These are phyloP conservation scores for Diaporthe capsici DNA, from an alignment of 2,329 filamentous ascomycete species.

Conservation along the genomic window DNA sequence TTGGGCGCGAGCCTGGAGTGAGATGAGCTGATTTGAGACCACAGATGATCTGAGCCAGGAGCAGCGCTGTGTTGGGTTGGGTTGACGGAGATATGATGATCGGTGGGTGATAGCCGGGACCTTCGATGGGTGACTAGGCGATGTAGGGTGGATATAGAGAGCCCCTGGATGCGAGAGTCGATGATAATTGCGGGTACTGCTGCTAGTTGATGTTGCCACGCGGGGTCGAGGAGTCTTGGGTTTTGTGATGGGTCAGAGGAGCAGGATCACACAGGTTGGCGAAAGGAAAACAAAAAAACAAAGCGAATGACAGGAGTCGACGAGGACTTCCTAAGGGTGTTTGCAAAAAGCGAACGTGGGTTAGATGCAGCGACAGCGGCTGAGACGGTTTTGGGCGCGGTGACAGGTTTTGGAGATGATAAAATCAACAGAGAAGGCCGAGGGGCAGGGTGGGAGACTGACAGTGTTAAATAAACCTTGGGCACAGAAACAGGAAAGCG, in stretches of 20 bases:
- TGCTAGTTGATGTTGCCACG: conserved; percentile 40
- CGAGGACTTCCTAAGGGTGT: conserved; percentile 76
- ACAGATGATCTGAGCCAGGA: conserved; percentile 27
- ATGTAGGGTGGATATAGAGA: conserved; percentile 28
- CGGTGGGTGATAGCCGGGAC: conserved; percentile 33
- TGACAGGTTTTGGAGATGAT: conserved; percentile 42
- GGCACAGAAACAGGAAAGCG: conserved; percentile 37
- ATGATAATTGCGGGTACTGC: conserved; percentile 38
- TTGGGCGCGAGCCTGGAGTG: neutral
- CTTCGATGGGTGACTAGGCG: conserved; percentile 31
- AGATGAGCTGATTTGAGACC: conserved; percentile 12
- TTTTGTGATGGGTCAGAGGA: conserved; percentile 24
- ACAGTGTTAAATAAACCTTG: conserved; percentile 42
- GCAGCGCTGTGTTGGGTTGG: conserved; percentile 17
- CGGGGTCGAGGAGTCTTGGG: conserved; percentile 26
- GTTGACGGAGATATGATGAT: conserved; percentile 19
- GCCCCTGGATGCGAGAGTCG: conserved; percentile 36
- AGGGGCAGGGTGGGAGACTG: conserved; percentile 40
- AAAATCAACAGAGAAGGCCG: conserved; percentile 37
- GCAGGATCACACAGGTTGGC: conserved; percentile 13
- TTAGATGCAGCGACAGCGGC: conserved; percentile 55
- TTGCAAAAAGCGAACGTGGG: conserved; percentile 66
- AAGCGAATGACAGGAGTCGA: conserved; percentile 83
- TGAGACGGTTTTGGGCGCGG: conserved; percentile 54
- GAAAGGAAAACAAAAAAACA: conserved; percentile 63